Evolutionary conservation across 1,139 yeast species (phyloP).

Genomic region (Torulaspora globosa): DNA sequence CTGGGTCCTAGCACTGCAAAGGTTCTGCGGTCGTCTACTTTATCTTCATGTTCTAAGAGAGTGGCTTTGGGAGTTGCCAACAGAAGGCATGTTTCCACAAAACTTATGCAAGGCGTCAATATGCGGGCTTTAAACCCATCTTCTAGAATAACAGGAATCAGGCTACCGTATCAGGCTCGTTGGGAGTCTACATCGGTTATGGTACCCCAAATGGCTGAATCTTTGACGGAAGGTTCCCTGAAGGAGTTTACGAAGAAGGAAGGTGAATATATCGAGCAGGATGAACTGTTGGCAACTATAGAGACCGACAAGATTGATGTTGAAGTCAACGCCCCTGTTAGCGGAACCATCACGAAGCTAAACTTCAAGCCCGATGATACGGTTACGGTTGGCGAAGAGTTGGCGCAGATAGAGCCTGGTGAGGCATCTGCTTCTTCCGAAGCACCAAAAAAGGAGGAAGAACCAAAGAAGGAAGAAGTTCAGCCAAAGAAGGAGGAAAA

Average conservation of each 20-base stretch:
- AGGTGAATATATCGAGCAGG: constrained; percentile 84
- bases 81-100: constrained; percentile 13
- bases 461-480: constrained; percentile 19
- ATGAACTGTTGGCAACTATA: constrained; percentile 92
- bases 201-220: constrained; percentile 99
- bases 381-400: constrained; percentile 93
- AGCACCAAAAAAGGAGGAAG: constrained; percentile 23
- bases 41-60: constrained; percentile 9
- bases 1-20: constrained; percentile 7
- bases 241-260: constrained; percentile 71
- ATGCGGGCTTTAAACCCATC: constrained; percentile 5
- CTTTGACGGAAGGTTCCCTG: constrained; percentile 95
- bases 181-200: constrained; percentile 53
- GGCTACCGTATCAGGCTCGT: constrained; percentile 16
- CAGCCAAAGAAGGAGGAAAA: constrained; percentile 13
- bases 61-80: constrained; percentile 6
- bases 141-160: constrained; percentile 2
- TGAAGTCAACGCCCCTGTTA: constrained; percentile 89
- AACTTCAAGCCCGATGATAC: constrained; percentile 86
- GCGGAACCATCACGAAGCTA: constrained; percentile 85
- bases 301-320: constrained; percentile 98
- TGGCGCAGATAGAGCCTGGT: constrained; percentile 87
- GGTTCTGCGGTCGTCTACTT: constrained; percentile 9
- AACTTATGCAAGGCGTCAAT: constrained; percentile 6
- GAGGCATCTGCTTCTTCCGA: constrained; percentile 53